Conservation (phyloP, 495 filamentous ascomycete genomes). For the Daldinia grandis region DNA sequence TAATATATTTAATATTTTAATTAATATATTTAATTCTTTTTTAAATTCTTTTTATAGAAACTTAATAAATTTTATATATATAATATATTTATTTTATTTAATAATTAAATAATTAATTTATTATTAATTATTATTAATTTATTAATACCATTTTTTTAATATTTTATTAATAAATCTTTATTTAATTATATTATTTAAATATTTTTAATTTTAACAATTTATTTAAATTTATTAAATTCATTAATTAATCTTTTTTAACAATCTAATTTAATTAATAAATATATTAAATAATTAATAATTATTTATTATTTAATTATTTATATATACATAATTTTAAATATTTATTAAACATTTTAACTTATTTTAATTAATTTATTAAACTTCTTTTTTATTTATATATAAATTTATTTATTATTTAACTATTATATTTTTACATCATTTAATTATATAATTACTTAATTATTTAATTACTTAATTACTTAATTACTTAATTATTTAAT, state of each 20-base stretch:
- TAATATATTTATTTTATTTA: no score
- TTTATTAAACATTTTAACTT: no score
- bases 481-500: no score
- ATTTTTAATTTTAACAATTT: neutral
- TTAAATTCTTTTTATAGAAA: neutral
- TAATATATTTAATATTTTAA: neutral
- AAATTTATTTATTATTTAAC: no score
- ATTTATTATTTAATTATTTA: no score
- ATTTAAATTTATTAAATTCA: neutral
- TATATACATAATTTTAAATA: neutral
- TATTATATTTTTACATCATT: no score
- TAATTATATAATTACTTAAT: no score
- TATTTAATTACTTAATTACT: no score
- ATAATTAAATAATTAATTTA: no score
- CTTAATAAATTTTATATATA: no score
- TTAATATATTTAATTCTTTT: neutral
- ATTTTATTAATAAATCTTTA: neutral
- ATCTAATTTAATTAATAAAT: neutral
- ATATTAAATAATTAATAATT: neutral
- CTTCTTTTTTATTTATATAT: neutral
- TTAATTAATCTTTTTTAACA: neutral
- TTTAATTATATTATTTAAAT: neutral
- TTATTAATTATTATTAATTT: neutral
- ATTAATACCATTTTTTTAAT: neutral
- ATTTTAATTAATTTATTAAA: neutral